Evolutionary conservation across 176 grass and related monocot species (phyloP).

Genomic region (Rhynchospora breviuscula): DNA sequence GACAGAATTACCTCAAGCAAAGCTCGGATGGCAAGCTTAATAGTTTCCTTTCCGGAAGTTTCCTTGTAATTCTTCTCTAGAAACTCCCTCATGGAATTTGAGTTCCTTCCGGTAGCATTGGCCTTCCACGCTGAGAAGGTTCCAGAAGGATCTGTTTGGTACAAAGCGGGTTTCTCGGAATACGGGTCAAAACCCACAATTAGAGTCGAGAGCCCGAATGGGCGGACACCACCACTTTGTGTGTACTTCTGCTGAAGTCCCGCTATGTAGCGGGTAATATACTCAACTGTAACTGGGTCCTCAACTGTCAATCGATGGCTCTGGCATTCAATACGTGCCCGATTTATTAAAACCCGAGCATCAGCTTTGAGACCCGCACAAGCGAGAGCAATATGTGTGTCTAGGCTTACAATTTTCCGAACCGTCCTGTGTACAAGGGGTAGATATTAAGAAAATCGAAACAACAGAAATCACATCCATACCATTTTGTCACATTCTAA

Average conservation of each 20-base stretch:
- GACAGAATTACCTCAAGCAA: slow-evolving; percentile 57
- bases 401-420: slow-evolving; percentile 84
- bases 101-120: slow-evolving; percentile 92
- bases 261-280: slow-evolving; percentile 95
- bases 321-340: slow-evolving; percentile 92
- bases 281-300: slow-evolving; percentile 93
- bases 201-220: slow-evolving; percentile 87
- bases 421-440: slow-evolving; percentile 37
- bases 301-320: slow-evolving; percentile 87
- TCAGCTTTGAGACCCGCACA: slow-evolving; percentile 98
- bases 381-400: slow-evolving; percentile 85
- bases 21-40: slow-evolving; percentile 81
- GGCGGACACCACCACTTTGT: slow-evolving; percentile 73
- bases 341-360: slow-evolving; percentile 88
- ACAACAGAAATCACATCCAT: background rate
- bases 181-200: slow-evolving; percentile 92
- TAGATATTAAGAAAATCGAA: background rate
- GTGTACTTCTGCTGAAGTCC: slow-evolving; percentile 98
- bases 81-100: slow-evolving; percentile 92
- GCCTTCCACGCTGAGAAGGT: slow-evolving; percentile 98
- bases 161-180: slow-evolving; percentile 55
- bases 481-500: background rate
- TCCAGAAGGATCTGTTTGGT: slow-evolving; percentile 88
- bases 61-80: slow-evolving; percentile 99
- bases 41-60: slow-evolving; percentile 80